phyloP scores from a whole-genome alignment of 2,329 filamentous ascomycete genomes.

The Zopfia rhizophila region DNA sequence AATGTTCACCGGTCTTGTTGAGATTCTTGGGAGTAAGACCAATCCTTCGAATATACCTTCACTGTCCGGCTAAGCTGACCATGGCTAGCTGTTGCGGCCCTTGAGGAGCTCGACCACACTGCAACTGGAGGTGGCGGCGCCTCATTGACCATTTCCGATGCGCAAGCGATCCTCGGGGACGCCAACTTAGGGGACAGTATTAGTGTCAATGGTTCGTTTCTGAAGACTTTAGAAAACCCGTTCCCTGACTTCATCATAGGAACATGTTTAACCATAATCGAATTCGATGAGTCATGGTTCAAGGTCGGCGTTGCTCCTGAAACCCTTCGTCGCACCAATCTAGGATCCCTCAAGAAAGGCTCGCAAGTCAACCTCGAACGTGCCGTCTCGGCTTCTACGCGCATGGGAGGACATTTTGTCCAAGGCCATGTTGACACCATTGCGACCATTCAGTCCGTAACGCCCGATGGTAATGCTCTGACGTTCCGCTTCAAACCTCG shows the following conservation, averaged over 20 bases:
- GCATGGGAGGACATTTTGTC: constrained; percentile 98
- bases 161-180: constrained; percentile 81
- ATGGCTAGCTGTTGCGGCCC: constrained; percentile 78
- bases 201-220: constrained; percentile 78
- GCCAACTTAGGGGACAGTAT: constrained; percentile 93
- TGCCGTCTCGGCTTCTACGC: constrained; percentile 87
- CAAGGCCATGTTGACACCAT: constrained; percentile 97
- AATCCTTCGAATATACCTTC: constrained; percentile 5
- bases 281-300: constrained; percentile 73
- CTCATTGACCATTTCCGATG: constrained; percentile 84
- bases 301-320: constrained; percentile 95
- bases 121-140: constrained; percentile 79
- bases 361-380: constrained; percentile 91
- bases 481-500: constrained; percentile 84
- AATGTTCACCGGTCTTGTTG: constrained; percentile 86
- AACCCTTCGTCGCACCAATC: constrained; percentile 93
- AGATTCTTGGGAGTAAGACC: constrained; percentile 81
- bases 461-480: constrained; percentile 87
- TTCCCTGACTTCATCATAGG: constrained; percentile 47
- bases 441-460: constrained; percentile 77
- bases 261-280: constrained; percentile 93
- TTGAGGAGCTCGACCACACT: constrained; percentile 82
- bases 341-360: constrained; percentile 75
- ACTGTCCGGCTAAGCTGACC: constrained; percentile 38
- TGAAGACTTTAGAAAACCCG: background rate